These are phyloP conservation scores for Botrytis pseudocinerea DNA, from an alignment of 2,329 filamentous ascomycete genomes.

Conservation along the genomic window DNA sequence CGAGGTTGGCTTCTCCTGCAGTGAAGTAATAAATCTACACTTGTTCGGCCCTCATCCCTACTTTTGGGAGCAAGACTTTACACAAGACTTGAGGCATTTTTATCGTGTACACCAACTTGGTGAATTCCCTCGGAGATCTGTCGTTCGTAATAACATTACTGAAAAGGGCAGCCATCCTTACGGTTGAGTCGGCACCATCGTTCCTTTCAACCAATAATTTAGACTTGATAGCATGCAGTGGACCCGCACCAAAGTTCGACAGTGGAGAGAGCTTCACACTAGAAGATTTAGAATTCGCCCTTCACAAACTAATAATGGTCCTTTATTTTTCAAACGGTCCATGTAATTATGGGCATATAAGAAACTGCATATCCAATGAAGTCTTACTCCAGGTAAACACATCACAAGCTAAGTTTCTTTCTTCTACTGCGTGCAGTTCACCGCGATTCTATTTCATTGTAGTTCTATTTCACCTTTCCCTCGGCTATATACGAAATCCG, in stretches of 20 bases:
- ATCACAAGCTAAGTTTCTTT: background rate
- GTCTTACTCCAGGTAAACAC: background rate
- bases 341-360: background rate
- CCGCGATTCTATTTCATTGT: background rate
- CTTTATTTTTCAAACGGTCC: background rate
- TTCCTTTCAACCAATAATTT: background rate
- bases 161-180: background rate
- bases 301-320: background rate
- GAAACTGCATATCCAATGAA: background rate
- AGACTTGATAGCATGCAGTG: background rate
- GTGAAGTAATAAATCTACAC: background rate
- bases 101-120: background rate
- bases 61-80: background rate
- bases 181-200: background rate
- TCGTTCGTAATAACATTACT: background rate
- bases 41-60: background rate
- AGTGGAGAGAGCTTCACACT: slow-evolving; percentile 1
- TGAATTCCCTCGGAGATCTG: background rate
- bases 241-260: background rate
- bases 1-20: too few species aligned
- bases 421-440: background rate
- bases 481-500: too few species aligned
- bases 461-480: background rate
- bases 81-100: background rate
- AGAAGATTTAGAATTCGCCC: background rate